Evolutionary conservation across 768 basidiomycete genomes (phyloP).

Genomic region (Podaxis sp.): DNA sequence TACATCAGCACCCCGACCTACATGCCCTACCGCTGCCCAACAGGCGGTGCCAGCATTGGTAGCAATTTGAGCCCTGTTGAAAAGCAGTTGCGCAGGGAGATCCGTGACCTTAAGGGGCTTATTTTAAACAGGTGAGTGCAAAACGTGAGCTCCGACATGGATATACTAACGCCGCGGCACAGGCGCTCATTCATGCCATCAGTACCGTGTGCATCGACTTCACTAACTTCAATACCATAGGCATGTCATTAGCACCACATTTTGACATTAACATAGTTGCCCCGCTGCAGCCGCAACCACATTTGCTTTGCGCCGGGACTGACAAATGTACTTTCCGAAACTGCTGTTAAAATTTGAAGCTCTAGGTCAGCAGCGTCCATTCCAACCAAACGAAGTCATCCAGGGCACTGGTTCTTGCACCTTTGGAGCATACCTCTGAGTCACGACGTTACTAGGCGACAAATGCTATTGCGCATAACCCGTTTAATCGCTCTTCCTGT

Average conservation of each 20-base stretch:
- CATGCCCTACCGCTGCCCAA: slow-evolving; percentile 39
- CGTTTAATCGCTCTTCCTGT: neutral
- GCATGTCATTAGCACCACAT: neutral
- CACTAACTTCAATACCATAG: slow-evolving; percentile 10
- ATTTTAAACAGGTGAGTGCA: slow-evolving; percentile 65
- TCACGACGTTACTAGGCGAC: neutral
- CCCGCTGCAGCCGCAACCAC: neutral
- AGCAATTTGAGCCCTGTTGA: slow-evolving; percentile 40
- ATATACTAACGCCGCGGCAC: neutral
- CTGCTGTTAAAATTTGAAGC: neutral
- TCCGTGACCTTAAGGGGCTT: slow-evolving; percentile 74
- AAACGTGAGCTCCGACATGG: neutral
- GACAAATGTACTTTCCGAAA: neutral
- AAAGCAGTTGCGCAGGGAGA: slow-evolving; percentile 72
- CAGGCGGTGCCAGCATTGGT: slow-evolving; percentile 25
- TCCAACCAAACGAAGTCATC: neutral
- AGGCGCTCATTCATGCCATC: slow-evolving; percentile 42
- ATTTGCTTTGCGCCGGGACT: neutral
- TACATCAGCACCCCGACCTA: slow-evolving; percentile 78
- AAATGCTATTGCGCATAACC: neutral
- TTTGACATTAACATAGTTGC: neutral
- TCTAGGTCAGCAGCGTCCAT: neutral
- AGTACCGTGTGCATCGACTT: slow-evolving; percentile 22
- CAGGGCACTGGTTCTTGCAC: neutral
- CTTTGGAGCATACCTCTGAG: neutral